Base-by-base conservation (phyloP, 2,329 filamentous ascomycete genomes). In the Pestalotiopsis sp. region DNA sequence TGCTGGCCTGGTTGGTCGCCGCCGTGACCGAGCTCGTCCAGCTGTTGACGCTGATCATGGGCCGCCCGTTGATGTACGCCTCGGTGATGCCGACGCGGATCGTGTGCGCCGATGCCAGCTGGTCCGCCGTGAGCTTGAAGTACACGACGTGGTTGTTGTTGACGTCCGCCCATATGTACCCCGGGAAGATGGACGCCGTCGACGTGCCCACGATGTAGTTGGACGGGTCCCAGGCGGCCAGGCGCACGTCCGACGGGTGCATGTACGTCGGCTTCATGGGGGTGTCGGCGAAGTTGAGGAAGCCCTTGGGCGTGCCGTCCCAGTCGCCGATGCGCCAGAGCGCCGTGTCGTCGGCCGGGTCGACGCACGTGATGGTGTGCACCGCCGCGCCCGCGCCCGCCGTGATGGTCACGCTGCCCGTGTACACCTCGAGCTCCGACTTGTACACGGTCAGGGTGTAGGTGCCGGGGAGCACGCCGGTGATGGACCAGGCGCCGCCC, bases 101-200 rank as follows among this genome's bases (percentile, higher is more conserved):
- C 1, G 68, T 76, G 67, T 78, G 74, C 6, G 71, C 73, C 13
- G 71, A 58, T 2, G 71, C 68, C 1, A 78, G 73, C 70, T 79
- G 77, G n/a, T 67, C 75, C 36, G 73, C 67, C 4, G 60, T 75
- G 12, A 78, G 72, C 45, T 71, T 76, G 75, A 83, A 83, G 73
- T 83, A 83, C 17, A 83, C 75, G 31, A 83, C 66, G 65, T 81
- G 78, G 60, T 79, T 76, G 72, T 81, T 83, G 74, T 83, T 83
- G 64, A 83, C 68, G 58, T 80, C 80, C 40, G 78, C 77, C 80
- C 80, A 83, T 67, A 83, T 81, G 69, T 83, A 83, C 2, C 80
- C 79, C 0, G 81, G 81, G 72, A 83, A 81, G 23, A 73, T 70
- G 67, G 74, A 78, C 3, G 74, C 73, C 4, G 77, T 70, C 27